These are phyloP conservation scores for Alternaria conjuncta DNA, from an alignment of 2,329 filamentous ascomycete species.

Conservation along the genomic window DNA sequence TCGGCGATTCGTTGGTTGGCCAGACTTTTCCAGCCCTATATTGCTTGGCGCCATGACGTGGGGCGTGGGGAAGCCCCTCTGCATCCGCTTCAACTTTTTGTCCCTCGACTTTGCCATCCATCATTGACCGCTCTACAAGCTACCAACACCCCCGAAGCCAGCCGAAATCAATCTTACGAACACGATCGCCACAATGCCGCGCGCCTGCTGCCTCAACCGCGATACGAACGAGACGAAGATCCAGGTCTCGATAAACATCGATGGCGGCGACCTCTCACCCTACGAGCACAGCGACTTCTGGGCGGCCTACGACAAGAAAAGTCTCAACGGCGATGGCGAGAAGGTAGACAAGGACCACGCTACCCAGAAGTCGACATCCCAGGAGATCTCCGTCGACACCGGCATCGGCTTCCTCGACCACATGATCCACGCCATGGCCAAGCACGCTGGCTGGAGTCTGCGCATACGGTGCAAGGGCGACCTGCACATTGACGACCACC, in stretches of 20 bases:
- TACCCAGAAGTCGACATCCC: constrained; percentile 80
- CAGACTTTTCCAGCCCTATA: constrained; percentile 37
- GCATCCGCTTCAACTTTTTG: constrained; percentile 31
- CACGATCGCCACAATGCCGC: constrained; percentile 48
- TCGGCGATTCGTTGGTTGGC: constrained; percentile 32
- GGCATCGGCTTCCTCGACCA: constrained; percentile 98
- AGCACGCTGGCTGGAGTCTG: constrained; percentile 94
- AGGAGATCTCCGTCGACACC: constrained; percentile 86
- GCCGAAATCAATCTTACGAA: neutral
- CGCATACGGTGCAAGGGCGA: constrained; percentile 84
- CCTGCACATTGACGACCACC: constrained; percentile 97
- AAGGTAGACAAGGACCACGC: constrained; percentile 69
- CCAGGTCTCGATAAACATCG: constrained; percentile 87
- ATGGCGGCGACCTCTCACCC: constrained; percentile 73
- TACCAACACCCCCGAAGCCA: neutral
- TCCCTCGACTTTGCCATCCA: neutral
- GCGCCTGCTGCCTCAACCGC: constrained; percentile 80
- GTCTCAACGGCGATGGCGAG: constrained; percentile 39
- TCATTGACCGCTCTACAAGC: neutral
- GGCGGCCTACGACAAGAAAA: constrained; percentile 55
- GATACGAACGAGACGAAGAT: constrained; percentile 99
- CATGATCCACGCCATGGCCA: constrained; percentile 96
- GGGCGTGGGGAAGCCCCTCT: constrained; percentile 28
- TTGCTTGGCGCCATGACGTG: constrained; percentile 32
- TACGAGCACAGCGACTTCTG: constrained; percentile 55